Evolutionary conservation across 2,329 filamentous ascomycete species (phyloP).

Genomic region (Colletotrichum cordylinicola): DNA sequence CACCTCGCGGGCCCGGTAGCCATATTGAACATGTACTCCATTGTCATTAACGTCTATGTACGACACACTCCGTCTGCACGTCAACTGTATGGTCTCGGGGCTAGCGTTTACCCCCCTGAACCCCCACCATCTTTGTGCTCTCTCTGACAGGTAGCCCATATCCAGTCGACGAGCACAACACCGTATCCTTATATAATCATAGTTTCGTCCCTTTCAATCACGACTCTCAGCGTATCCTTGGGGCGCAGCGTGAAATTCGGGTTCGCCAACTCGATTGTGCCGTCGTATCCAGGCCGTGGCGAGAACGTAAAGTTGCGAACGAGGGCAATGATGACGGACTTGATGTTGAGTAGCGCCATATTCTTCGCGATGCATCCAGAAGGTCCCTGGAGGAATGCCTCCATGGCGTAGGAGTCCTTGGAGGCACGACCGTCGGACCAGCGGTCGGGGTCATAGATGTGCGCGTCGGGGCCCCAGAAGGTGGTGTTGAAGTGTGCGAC

Average conservation of each 20-base stretch:
- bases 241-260: constrained; percentile 23
- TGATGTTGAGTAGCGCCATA: constrained; percentile 20
- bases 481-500: constrained; percentile 29
- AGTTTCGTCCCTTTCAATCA: not conserved
- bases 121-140: not conserved
- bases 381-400: constrained; percentile 28
- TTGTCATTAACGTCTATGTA: not conserved
- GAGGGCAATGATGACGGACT: constrained; percentile 18
- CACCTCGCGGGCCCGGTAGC: not conserved
- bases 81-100: not conserved
- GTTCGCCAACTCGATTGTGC: constrained; percentile 9
- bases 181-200: not conserved
- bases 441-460: constrained; percentile 32
- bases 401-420: constrained; percentile 29
- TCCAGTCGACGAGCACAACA: not conserved
- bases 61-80: not conserved
- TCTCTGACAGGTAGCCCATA: not conserved
- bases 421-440: constrained; percentile 30
- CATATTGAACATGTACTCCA: not conserved
- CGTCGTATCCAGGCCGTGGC: not conserved
- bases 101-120: not conserved
- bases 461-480: constrained; percentile 33
- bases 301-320: constrained; percentile 12
- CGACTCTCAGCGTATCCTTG: constrained; percentile 8
- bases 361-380: constrained; percentile 21